Evolutionary conservation across 2,329 filamentous ascomycete species (phyloP), one percentile per base, ranked within the genome.

Genomic region (Pestalotiopsis sp.): DNA sequence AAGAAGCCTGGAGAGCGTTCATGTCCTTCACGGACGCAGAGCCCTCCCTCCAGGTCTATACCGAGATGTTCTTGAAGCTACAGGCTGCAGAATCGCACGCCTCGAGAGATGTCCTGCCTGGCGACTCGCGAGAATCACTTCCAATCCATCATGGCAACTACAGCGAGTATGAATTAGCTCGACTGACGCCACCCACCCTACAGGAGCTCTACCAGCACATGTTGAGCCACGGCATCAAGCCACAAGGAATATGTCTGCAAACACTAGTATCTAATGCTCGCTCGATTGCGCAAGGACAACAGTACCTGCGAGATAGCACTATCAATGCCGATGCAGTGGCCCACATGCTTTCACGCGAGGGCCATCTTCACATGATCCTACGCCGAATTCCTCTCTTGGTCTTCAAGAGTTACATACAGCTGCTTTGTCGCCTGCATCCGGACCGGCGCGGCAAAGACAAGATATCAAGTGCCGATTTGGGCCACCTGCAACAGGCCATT

Each of bases 131-230:
- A 69, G 88, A 91, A 73, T 80, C 85, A 9, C 78, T 84, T 13
- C 82, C 86, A 0, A 83, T 88, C 22, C 79, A 89, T 22, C 83
- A 87, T 66, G 79, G 81, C 77, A 92, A 84, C 76, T 85, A 84
- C 73, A 91, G 83, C 68, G 85, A 89, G n/a, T 87, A 89, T 66
- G 91, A 92, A 67, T 88, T 87, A 71, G 85, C 88, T 52, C 83
- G 88, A n/a, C 80, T 89, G 57, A 80, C 83, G 14, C 88, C 91
- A 1, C 92, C 92, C 2, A 84, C 81, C 1, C 78, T 89, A 11
- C 78, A 83, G 4, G 81, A 86, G 64, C 81, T 94, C 3, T 91
- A 91, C 68, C 74, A 82, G 11, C 80, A 83, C 56, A 92, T 94
- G 88, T 75, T 80, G 13, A 75, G 74, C 1, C 79, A 81, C 1